phyloP scores from a whole-genome alignment of 768 basidiomycete genomes.

The Sporobolomyces phaffii region DNA sequence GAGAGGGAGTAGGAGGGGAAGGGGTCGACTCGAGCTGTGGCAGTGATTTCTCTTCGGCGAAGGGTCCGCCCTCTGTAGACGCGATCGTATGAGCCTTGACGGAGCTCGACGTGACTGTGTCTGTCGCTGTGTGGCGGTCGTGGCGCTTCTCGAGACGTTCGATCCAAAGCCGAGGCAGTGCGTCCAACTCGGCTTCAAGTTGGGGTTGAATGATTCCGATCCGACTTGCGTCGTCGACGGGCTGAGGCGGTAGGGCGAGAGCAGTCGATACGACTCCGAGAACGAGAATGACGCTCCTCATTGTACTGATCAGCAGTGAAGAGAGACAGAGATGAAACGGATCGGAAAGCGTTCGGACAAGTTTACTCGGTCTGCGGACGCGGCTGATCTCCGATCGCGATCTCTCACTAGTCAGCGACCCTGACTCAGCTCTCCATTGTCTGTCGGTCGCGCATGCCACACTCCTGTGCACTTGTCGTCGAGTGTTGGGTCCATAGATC shows the following conservation, averaged over 20 bases:
- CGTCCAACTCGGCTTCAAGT: background rate
- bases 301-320: background rate
- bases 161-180: background rate
- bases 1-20: background rate
- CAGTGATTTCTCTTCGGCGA: too few relatives aligned
- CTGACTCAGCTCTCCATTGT: too few relatives aligned
- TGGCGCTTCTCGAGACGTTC: background rate
- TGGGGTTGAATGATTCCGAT: slow-evolving; percentile 2
- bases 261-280: background rate
- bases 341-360: background rate
- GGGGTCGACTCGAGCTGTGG: background rate
- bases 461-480: too few relatives aligned
- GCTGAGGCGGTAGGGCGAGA: background rate
- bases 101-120: too few relatives aligned
- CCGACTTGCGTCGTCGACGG: background rate
- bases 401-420: too few relatives aligned
- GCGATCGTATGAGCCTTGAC: background rate
- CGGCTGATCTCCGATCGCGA: too few relatives aligned
- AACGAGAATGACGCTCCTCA: background rate
- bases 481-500: too few relatives aligned
- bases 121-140: background rate
- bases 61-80: too few relatives aligned
- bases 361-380: background rate
- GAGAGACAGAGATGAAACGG: background rate
- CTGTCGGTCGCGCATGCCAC: too few relatives aligned